Evolutionary conservation across 768 basidiomycete genomes (phyloP), one percentile per base, ranked within the genome.

Genomic region (Naematelia encephala): DNA sequence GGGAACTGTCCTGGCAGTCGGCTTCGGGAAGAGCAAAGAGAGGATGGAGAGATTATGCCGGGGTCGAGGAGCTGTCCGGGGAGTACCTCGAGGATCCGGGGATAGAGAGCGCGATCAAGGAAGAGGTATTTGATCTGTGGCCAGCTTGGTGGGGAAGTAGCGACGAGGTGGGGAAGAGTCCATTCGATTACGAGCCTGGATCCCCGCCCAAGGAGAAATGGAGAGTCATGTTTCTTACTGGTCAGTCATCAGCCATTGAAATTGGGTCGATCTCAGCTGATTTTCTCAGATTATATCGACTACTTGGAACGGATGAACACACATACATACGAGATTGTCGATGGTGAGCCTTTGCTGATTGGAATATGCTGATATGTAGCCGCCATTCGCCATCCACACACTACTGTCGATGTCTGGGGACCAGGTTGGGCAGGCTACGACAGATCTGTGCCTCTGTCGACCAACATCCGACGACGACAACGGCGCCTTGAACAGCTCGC

Each of bases 301-400:
- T 77, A 77, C 58, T 64, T 77, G 10, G 71, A 73, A 59, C 54
- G 74, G n/a, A 75, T 76, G 73, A 77, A 77, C 61, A 72, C 74
- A 4, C 72, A 75, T 57, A 76, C 70, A n/a, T 74, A 75, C 60
- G 77, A 78, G 54, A 70, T 78, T 45, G 69, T 78, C 34, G 70
- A 76, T 45, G 73, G 64, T 66, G 19, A 14, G 61, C 51, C 27
- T 44, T 13, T 45, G 3, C 16, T 10, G n/a, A 4, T 23, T 26
- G 11, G 5, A 5, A 28, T 28, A 2, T 26, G 26, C 52, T 49
- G 26, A 54, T 4, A 45, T 21, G 29, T 43, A 59, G 67, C 77
- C 3, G 72, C 77, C 0, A 51, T 75, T 19, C 70, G 73, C 0
- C 72, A 77, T 62, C 77, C 76, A 0, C 46, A 64, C 13, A 34